A percentile compares a stretch with the other conserved stretches of the same genome.
phyloP scores from a whole-genome alignment of 2,329 filamentous ascomycete species.

The Nannizzia gypsea region DNA sequence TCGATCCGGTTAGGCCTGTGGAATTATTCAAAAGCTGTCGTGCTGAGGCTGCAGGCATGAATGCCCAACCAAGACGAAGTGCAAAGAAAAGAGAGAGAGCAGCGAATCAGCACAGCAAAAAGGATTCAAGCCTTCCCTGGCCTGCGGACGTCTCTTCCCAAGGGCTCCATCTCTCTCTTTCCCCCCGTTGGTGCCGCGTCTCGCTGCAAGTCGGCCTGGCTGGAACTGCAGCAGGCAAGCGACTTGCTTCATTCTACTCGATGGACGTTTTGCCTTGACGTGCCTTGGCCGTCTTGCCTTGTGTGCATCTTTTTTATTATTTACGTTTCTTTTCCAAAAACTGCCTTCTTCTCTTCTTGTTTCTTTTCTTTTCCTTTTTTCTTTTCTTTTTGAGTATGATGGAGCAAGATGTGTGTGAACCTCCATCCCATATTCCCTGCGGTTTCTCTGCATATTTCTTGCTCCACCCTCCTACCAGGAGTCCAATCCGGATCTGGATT shows the following conservation, averaged over 20 bases:
- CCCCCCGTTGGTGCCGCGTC: constrained; percentile 21
- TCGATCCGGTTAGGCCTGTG: background rate
- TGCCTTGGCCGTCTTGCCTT: background rate
- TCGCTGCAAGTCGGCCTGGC: constrained; percentile 19
- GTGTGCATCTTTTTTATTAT: background rate
- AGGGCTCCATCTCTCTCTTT: constrained; percentile 5
- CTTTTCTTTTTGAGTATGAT: background rate
- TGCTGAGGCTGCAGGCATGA: constrained; percentile 25
- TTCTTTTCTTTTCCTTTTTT: constrained; percentile 1
- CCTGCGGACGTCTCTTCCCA: background rate
- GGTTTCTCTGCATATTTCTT: constrained; percentile 2
- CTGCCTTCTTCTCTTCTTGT: no score
- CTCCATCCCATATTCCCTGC: constrained; percentile 2
- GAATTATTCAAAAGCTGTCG: background rate
- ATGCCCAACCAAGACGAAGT: constrained; percentile 29
- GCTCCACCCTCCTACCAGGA: background rate
- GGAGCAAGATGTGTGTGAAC: constrained; percentile 6
- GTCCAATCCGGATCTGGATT: constrained; percentile 1
- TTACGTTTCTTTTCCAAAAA: no score
- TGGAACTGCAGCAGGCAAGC: constrained; percentile 9
- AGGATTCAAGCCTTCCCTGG: constrained; percentile 5
- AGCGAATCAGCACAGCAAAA: constrained; percentile 22
- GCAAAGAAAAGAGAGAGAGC: constrained; percentile 15
- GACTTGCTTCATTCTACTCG: constrained; percentile 3
- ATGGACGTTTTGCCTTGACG: background rate